These are phyloP conservation scores for Solanum neorickii DNA, from an alignment of 257 asterid species.

Conservation along the genomic window DNA sequence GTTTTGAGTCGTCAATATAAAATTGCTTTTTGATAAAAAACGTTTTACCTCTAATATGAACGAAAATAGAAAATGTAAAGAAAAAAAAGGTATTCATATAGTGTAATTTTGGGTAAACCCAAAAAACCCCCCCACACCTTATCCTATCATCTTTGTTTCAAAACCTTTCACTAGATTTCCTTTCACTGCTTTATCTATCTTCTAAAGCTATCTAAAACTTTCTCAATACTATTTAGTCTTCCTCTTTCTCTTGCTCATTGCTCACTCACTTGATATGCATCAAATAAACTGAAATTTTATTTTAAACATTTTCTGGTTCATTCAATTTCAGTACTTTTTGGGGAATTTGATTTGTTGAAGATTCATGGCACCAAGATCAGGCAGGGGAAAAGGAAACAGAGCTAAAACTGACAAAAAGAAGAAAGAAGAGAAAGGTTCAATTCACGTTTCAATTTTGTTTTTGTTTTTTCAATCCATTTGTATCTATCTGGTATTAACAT, in stretches of 20 bases:
- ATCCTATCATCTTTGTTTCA: slow-evolving; percentile 47
- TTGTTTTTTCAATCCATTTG: neutral
- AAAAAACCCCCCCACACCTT: slow-evolving; percentile 23
- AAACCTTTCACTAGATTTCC: slow-evolving; percentile 24
- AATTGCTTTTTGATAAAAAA: too few species aligned
- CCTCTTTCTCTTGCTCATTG: slow-evolving; percentile 9
- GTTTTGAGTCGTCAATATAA: neutral
- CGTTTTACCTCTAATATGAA: neutral
- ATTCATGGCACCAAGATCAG: slow-evolving; percentile 89
- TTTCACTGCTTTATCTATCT: slow-evolving; percentile 4
- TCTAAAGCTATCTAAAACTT: neutral
- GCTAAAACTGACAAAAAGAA: slow-evolving; percentile 76
- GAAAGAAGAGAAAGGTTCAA: slow-evolving; percentile 86
- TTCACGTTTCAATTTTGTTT: neutral
- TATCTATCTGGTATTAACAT: neutral
- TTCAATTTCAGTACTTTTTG: neutral
- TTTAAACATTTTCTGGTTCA: neutral
- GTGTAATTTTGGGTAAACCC: slow-evolving; percentile 14
- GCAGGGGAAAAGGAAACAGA: slow-evolving; percentile 67
- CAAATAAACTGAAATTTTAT: neutral
- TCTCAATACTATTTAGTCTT: neutral
- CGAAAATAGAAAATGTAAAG: too few species aligned
- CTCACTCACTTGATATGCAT: neutral
- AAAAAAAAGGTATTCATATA: neutral
- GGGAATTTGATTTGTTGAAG: neutral